Evolutionary conservation across 2,329 filamentous ascomycete genomes (phyloP).

Genomic region (Microcyclospora pomicola): DNA sequence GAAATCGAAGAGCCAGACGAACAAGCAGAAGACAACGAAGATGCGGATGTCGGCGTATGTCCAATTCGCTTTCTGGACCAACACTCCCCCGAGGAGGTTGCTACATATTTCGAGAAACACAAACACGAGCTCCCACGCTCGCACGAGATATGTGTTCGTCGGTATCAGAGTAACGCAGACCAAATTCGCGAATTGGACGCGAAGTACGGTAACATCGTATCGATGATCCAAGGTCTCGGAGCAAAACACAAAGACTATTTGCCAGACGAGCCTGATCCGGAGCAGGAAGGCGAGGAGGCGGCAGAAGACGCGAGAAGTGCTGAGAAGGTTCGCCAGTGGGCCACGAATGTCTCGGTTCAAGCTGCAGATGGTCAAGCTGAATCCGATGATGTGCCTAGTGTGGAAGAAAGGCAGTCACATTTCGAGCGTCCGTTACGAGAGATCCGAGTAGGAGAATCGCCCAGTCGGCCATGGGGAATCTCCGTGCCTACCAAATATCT

Average conservation of each 20-base stretch:
- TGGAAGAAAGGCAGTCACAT: slow-evolving; percentile 52
- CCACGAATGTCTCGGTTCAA: slow-evolving; percentile 55
- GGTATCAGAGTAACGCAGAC: slow-evolving; percentile 76
- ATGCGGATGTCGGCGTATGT: slow-evolving; percentile 47
- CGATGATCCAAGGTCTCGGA: slow-evolving; percentile 85
- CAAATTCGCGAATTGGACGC: slow-evolving; percentile 80
- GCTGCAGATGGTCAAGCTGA: slow-evolving; percentile 26
- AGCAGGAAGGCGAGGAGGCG: slow-evolving; percentile 27
- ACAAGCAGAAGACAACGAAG: slow-evolving; percentile 7
- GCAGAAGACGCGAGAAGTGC: slow-evolving; percentile 38
- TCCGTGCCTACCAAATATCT: slow-evolving; percentile 51
- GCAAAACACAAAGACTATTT: slow-evolving; percentile 80
- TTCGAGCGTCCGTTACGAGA: slow-evolving; percentile 82
- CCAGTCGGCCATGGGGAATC: slow-evolving; percentile 87
- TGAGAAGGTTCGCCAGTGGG: slow-evolving; percentile 74
- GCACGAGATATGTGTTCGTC: slow-evolving; percentile 80
- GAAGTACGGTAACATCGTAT: slow-evolving; percentile 84
- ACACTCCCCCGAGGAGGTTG: slow-evolving; percentile 84
- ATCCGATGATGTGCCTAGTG: slow-evolving; percentile 27
- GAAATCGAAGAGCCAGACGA: neutral
- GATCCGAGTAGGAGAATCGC: slow-evolving; percentile 83
- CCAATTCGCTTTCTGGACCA: slow-evolving; percentile 88
- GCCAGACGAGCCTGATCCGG: slow-evolving; percentile 40
- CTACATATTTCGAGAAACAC: slow-evolving; percentile 84
- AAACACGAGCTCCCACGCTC: slow-evolving; percentile 90